Base-by-base conservation (phyloP, 2,329 filamentous ascomycete genomes). In the Acarospora socialis region DNA sequence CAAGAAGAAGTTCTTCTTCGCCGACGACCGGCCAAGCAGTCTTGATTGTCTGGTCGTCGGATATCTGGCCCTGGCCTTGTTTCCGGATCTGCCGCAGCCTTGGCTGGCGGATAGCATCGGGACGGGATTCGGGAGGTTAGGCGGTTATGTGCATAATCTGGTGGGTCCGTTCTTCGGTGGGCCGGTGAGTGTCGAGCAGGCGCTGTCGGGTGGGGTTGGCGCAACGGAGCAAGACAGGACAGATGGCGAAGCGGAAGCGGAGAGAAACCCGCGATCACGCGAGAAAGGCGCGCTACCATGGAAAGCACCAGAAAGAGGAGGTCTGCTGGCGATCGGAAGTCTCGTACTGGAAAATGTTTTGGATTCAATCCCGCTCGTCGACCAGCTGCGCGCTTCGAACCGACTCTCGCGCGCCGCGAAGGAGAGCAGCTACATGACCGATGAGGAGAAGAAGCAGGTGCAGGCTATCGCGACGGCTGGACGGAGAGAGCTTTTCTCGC, bases 31-130 rank as follows among this genome's bases (percentile, higher is more conserved):
- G n/a, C 64, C 70, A 0, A 72, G 71, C 2, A 72, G 68, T 33
- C 56, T 92, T 15, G 86, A 94, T 53, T 93, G 81, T 49, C 53
- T 94, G 28, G 76, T 73, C 0, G 71, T 82, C 46, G 90, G 77
- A 7, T 92, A 92, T 51, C 60, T 95, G 21, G 67, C 73, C 2
- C 57, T 94, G 30, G 79, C 90, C 61, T 60, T 78, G 1, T 62
- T 68, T 15, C 68, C 75, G 1, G 54, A 66, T 6, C 50, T 80
- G 14, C 70, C 73, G 10, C 68, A 74, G 33, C 53, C 66, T 12
- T 81, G 74, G 74, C 54, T 80, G 4, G 58, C 60, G 36, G 65
- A 71, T 30, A 63, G 65, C 1, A 61, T 81, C 47, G 51, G 57
- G 33, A 53, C 51, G 14, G 68, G 70, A 36, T 64, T 61, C 26